Conservation (phyloP, 73 alveolate genomes). For the Paramecium tetraurelia region DNA sequence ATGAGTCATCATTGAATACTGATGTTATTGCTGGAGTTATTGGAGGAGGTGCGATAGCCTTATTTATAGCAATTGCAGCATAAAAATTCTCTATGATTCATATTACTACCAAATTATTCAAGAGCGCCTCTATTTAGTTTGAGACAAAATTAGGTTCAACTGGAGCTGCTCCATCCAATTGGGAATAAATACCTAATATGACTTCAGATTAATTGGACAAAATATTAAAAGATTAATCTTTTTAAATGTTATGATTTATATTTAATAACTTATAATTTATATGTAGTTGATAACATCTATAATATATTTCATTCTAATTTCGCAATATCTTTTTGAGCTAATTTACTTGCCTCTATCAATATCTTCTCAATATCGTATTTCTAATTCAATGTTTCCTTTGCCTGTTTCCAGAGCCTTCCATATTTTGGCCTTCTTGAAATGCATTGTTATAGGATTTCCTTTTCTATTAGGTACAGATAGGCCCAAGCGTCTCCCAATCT, state of each 20-base stretch:
- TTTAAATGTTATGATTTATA: not conserved
- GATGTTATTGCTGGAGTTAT: not conserved
- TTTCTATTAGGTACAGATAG: slow-evolving; percentile 51
- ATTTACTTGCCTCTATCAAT: not conserved
- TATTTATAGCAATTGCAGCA: not conserved
- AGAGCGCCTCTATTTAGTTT: not conserved
- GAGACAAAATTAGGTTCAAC: not conserved
- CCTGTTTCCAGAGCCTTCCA: slow-evolving; percentile 39
- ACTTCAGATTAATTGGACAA: not conserved
- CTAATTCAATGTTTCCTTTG: not conserved
- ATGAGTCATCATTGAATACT: not conserved
- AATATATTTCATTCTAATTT: not conserved
- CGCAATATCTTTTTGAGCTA: not conserved
- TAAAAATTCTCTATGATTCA: not conserved
- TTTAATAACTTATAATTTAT: not conserved
- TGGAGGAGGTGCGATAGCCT: not conserved
- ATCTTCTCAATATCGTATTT: slow-evolving; percentile 14
- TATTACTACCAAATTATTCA: not conserved
- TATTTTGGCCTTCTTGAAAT: not conserved
- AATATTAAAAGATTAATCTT: not conserved
- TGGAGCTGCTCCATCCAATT: not conserved
- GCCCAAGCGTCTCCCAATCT: slow-evolving; percentile 90
- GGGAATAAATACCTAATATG: not conserved
- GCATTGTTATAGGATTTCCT: not conserved
- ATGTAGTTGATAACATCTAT: not conserved